Evolutionary conservation across 352 stramenopile species (phyloP).

Genomic region (Lagenidium sp.): DNA sequence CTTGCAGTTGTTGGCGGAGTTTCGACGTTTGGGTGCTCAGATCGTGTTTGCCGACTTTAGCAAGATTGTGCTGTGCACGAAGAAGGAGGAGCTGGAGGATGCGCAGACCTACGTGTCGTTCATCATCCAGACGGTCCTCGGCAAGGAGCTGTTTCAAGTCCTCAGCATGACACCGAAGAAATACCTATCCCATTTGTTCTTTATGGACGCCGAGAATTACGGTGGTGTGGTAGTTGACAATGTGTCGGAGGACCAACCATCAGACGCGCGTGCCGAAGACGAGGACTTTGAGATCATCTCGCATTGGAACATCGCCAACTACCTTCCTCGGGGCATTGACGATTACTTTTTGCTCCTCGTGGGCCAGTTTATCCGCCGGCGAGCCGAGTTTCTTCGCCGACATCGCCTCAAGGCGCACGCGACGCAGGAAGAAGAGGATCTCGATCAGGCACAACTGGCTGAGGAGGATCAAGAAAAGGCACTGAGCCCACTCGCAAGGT

Average conservation of each 20-base stretch:
- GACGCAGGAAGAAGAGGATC: slow-evolving; percentile 17
- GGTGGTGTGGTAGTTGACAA: slow-evolving; percentile 82
- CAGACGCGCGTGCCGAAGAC: slow-evolving; percentile 17
- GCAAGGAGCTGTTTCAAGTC: slow-evolving; percentile 79
- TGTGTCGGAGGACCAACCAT: slow-evolving; percentile 4
- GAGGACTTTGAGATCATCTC: slow-evolving; percentile 60
- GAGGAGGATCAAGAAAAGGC: slow-evolving; percentile 30
- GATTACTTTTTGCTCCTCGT: slow-evolving; percentile 88
- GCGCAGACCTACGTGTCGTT: slow-evolving; percentile 94
- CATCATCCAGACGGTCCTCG: slow-evolving; percentile 88
- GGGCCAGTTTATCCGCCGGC: slow-evolving; percentile 77
- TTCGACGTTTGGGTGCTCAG: slow-evolving; percentile 90
- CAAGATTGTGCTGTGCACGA: slow-evolving; percentile 61
- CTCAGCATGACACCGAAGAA: slow-evolving; percentile 61
- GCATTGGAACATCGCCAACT: slow-evolving; percentile 86
- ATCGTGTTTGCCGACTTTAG: slow-evolving; percentile 90
- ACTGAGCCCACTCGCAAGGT: slow-evolving; percentile 44
- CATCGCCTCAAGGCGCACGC: slow-evolving; percentile 11
- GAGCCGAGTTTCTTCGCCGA: slow-evolving; percentile 45
- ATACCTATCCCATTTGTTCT: slow-evolving; percentile 91
- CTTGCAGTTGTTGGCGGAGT: slow-evolving; percentile 88
- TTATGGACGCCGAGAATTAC: slow-evolving; percentile 96
- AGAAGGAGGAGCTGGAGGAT: slow-evolving; percentile 65
- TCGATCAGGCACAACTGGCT: slow-evolving; percentile 10
- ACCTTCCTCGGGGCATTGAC: slow-evolving; percentile 73